Evolutionary conservation across 2,329 filamentous ascomycete genomes (phyloP).

Genomic region (Phialophora chinensis): DNA sequence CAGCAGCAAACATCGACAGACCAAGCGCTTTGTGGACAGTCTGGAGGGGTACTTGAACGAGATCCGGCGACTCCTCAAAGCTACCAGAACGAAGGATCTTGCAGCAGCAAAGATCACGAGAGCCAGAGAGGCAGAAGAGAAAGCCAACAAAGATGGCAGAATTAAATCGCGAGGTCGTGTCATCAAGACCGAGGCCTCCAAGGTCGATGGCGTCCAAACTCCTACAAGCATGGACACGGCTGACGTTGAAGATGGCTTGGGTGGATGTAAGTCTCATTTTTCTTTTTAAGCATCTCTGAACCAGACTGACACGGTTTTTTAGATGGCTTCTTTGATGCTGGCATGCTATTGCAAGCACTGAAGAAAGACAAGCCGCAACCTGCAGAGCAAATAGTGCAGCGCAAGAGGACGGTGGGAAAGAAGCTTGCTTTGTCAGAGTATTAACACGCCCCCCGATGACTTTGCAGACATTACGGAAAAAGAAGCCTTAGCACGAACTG

Average conservation of each 20-base stretch:
- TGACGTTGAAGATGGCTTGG: constrained; percentile 79
- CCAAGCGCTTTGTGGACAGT: constrained; percentile 84
- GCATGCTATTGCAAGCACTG: constrained; percentile 77
- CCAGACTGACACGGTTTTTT: constrained; percentile 43
- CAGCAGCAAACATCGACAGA: constrained; percentile 91
- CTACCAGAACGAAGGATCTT: constrained; percentile 63
- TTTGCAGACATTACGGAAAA: neutral
- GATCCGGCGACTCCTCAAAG: constrained; percentile 80
- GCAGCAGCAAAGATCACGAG: constrained; percentile 61
- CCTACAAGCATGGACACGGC: constrained; percentile 70
- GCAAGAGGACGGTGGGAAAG: constrained; percentile 54
- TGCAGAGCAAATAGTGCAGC: constrained; percentile 39
- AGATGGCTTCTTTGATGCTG: constrained; percentile 98
- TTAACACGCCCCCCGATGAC: constrained; percentile 35
- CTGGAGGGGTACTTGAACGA: constrained; percentile 90
- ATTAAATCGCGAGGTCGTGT: constrained; percentile 72
- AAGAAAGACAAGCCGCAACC: constrained; percentile 48
- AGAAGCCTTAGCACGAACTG: constrained; percentile 1
- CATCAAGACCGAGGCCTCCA: constrained; percentile 49
- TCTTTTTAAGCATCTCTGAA: constrained; percentile 19
- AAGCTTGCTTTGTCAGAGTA: constrained; percentile 56
- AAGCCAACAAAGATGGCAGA: constrained; percentile 45
- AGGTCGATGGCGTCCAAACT: constrained; percentile 60
- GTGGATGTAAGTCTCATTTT: constrained; percentile 77
- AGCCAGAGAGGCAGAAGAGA: constrained; percentile 67